Base-by-base conservation (phyloP, 139 green algal species). In the Coccomyxa sp. region DNA sequence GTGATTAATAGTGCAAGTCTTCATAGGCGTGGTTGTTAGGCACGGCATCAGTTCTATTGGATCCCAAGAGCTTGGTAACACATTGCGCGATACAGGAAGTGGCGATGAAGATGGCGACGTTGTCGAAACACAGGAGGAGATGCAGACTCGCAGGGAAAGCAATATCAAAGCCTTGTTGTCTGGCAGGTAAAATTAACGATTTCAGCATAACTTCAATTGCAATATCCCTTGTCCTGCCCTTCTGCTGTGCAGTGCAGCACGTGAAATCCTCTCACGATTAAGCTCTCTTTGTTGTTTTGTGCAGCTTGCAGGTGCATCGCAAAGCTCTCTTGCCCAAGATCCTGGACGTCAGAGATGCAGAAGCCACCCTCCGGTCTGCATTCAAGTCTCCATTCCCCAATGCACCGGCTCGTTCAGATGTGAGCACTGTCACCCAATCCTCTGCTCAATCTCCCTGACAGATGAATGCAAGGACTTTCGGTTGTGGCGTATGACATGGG, bases 361-460 rank as follows among this genome's bases (percentile, higher is more conserved):
- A 93, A 76, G 51, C 79, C 13, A n/a, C 84, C 13, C 86, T 97
- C 25, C 82, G 88, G 3, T 88, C 82, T 57, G 82, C 91, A 27
- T 97, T 97, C 84, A 91, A 91, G 63, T 91, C 83, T 23, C 93
- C 93, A 18, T 82, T 90, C 71, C 88, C 90, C 28, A 86, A 86
- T 32, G 89, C 88, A 68, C 86, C 91, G 10, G 86, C 81, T 1
- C 58, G 83, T 1, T 95, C 93, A 3, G 38, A 91, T 59, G 90
- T 92, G 59, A 74, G 80, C 59, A 32, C 32, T 30, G 13, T 27
- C 13, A 23, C 68, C n/a, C 67, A 63, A 12, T 58, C 16, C 75
- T 10, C 67, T 51, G 58, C 63, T 60, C 66, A 87, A 67, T 75
- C 82, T 59, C 58, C 32, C 80, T 58, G 66, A 63, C 66, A 79